These are phyloP conservation scores for Kwoniella mangroviensis DNA, from an alignment of 768 basidiomycete genomes.

Conservation along the genomic window DNA sequence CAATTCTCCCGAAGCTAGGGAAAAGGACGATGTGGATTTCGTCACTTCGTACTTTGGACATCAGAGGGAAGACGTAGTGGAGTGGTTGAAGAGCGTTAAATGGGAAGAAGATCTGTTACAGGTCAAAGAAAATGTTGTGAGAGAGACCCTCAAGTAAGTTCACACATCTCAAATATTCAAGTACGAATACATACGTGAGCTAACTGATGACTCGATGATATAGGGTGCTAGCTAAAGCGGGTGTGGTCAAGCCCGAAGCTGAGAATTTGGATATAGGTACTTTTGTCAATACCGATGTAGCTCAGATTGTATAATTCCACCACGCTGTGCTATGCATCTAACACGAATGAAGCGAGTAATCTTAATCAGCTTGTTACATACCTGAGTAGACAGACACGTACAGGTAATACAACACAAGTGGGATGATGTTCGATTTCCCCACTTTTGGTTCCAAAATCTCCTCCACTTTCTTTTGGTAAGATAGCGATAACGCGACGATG, in stretches of 20 bases:
- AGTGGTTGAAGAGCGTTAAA: conserved; percentile 79
- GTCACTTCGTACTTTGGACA: conserved; percentile 81
- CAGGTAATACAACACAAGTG: too few relatives aligned
- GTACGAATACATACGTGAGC: neutral
- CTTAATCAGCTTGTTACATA: too few relatives aligned
- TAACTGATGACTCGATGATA: neutral
- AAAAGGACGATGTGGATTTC: conserved; percentile 71
- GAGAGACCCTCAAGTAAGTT: conserved; percentile 71
- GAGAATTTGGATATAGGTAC: conserved; percentile 64
- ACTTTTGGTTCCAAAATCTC: neutral
- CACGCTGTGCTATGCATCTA: too few relatives aligned
- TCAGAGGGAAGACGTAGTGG: conserved; percentile 77
- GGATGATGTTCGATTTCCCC: neutral
- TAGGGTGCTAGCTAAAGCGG: conserved; percentile 76
- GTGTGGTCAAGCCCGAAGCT: conserved; percentile 67
- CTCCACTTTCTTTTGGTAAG: neutral
- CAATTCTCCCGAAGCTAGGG: conserved; percentile 61
- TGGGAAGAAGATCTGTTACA: conserved; percentile 71
- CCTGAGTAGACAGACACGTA: too few relatives aligned
- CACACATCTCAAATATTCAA: neutral
- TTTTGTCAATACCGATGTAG: conserved; percentile 68
- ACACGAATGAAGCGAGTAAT: too few relatives aligned
- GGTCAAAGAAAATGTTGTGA: conserved; percentile 70
- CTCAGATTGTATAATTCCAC: conserved; percentile 41
- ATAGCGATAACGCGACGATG: neutral